Conservation (phyloP, 2,329 filamentous ascomycete genomes). For the Xylaria arbuscula region DNA sequence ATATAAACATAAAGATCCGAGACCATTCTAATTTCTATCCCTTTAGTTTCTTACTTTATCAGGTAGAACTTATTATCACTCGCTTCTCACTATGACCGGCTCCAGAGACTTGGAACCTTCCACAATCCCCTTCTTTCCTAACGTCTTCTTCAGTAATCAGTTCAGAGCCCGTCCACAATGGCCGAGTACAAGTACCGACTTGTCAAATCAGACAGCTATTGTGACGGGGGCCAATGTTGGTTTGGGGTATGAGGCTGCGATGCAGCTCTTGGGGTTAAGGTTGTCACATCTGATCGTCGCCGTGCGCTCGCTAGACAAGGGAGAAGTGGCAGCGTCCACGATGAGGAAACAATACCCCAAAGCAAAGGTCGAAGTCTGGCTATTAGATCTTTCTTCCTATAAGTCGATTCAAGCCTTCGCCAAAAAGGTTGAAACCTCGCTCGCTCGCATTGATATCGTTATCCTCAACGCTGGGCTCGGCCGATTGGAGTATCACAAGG, state of each 20-base stretch:
- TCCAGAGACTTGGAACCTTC: slow-evolving; percentile 34
- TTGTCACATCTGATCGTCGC: slow-evolving; percentile 60
- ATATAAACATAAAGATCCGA: too few relatives aligned
- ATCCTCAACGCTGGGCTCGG: slow-evolving; percentile 37
- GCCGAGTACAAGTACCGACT: slow-evolving; percentile 40
- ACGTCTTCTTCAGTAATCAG: slow-evolving; percentile 47
- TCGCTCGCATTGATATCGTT: slow-evolving; percentile 36
- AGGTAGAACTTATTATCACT: not conserved
- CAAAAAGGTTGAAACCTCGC: slow-evolving; percentile 47
- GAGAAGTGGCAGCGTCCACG: slow-evolving; percentile 54
- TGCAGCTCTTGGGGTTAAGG: slow-evolving; percentile 54
- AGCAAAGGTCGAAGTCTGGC: slow-evolving; percentile 60
- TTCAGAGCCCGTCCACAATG: slow-evolving; percentile 41
- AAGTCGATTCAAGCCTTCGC: slow-evolving; percentile 58
- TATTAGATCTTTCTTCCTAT: slow-evolving; percentile 61
- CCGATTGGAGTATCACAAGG: slow-evolving; percentile 7
- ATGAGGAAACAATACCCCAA: slow-evolving; percentile 48
- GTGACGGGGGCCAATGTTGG: slow-evolving; percentile 63
- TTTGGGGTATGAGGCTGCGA: slow-evolving; percentile 59
- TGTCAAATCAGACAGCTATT: slow-evolving; percentile 56
- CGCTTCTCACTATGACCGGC: slow-evolving; percentile 25
- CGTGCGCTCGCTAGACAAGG: slow-evolving; percentile 57
- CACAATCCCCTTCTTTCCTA: slow-evolving; percentile 18
- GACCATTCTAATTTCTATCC: too few relatives aligned
- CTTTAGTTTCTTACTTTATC: too few relatives aligned